Evolutionary conservation across 768 basidiomycete species (phyloP).

Genomic region (Holtermanniella nyarrowii): DNA sequence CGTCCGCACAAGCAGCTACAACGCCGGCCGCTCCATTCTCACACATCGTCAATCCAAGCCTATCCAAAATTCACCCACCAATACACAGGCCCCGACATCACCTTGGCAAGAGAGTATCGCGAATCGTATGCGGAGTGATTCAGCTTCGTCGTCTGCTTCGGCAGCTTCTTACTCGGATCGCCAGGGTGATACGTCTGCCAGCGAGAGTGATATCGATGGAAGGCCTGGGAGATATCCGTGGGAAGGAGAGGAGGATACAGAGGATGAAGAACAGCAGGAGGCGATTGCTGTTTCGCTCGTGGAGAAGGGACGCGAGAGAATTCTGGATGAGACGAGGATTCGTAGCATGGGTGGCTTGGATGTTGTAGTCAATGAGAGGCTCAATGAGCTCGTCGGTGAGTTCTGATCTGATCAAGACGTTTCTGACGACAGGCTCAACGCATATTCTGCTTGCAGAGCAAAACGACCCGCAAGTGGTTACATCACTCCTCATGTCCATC

Average conservation of each 20-base stretch:
- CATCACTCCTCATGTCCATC: constrained; percentile 52
- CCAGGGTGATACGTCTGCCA: not conserved
- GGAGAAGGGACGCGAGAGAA: constrained; percentile 29
- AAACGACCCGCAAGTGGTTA: constrained; percentile 47
- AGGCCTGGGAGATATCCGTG: not conserved
- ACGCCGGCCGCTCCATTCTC: not conserved
- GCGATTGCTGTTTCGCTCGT: constrained; percentile 27
- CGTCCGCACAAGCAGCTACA: not conserved
- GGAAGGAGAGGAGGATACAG: not conserved
- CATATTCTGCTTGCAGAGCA: constrained; percentile 80
- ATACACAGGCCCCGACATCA: constrained; percentile 10
- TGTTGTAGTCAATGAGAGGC: constrained; percentile 20
- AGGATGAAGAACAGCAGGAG: constrained; percentile 1
- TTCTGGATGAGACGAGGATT: constrained; percentile 22
- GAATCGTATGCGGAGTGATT: constrained; percentile 25
- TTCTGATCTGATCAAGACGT: not conserved
- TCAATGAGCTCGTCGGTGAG: constrained; percentile 49
- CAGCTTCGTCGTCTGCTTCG: constrained; percentile 18
- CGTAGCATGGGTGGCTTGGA: constrained; percentile 29
- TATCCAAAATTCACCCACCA: constrained; percentile 7
- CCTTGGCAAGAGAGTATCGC: constrained; percentile 25
- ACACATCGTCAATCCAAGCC: constrained; percentile 1
- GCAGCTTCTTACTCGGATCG: not conserved
- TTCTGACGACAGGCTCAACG: constrained; percentile 61
- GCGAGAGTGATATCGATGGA: not conserved